Percentiles rank a stretch among this genome's conserved stretches.
Conservation (phyloP, 768 basidiomycete species). For the Lyophyllum atratum region DNA sequence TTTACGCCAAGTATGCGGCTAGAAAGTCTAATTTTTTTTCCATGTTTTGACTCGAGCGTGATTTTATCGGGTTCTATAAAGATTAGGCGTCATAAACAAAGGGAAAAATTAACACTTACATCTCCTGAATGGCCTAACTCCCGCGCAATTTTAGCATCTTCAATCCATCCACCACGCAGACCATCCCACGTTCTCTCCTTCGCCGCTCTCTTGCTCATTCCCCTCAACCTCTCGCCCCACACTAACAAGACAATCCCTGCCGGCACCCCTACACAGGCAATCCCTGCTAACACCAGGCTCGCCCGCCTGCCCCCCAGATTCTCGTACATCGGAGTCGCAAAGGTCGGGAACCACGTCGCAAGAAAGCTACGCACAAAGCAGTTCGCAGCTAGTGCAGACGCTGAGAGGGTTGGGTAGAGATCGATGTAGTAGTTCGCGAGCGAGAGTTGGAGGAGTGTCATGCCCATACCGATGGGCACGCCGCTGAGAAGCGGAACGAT, state of each 20-base stretch:
- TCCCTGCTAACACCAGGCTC: slow-evolving; percentile 12
- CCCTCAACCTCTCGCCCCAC: slow-evolving; percentile 5
- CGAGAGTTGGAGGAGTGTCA: slow-evolving; percentile 9
- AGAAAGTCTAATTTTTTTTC: too few species aligned
- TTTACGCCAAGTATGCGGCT: too few species aligned
- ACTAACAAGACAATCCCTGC: slow-evolving; percentile 2
- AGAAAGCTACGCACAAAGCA: slow-evolving; percentile 12
- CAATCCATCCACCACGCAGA: background rate
- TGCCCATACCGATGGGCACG: slow-evolving; percentile 5
- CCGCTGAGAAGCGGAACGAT: slow-evolving; percentile 8
- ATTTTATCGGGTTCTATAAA: too few species aligned
- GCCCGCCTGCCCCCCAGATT: slow-evolving; percentile 10
- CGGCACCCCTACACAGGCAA: slow-evolving; percentile 11
- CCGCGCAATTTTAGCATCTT: too few species aligned
- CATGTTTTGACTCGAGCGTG: too few species aligned
- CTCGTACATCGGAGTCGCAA: slow-evolving; percentile 16
- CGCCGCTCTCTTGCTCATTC: slow-evolving; percentile 12
- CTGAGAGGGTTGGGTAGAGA: slow-evolving; percentile 5
- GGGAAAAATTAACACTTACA: too few species aligned
- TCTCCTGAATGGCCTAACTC: too few species aligned
- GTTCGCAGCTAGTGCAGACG: slow-evolving; percentile 9
- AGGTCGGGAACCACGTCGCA: slow-evolving; percentile 17
- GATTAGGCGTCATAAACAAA: too few species aligned
- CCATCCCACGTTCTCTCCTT: slow-evolving; percentile 10
- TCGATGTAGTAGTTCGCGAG: slow-evolving; percentile 11